A percentile compares a stretch with the other conserved stretches of the same genome.
phyloP scores from a whole-genome alignment of 1,139 yeast genomes.

The Chernovozyma sophiae-reginae region DNA sequence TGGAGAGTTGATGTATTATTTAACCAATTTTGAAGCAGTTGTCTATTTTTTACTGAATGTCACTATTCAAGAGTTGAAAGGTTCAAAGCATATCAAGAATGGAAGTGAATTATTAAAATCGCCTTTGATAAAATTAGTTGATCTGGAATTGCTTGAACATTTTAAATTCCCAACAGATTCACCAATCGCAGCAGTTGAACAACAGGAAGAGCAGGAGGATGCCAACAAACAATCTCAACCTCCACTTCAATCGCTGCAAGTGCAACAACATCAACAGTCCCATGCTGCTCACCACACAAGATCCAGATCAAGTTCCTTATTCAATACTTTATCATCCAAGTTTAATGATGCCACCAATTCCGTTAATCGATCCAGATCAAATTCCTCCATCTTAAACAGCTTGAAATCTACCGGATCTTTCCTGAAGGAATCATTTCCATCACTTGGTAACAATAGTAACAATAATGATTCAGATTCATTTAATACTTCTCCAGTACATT shows the following conservation, averaged over 20 bases:
- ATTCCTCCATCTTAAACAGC: conserved; percentile 22
- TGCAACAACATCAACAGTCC: background rate
- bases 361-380: conserved; percentile 28
- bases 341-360: conserved; percentile 22
- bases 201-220: background rate
- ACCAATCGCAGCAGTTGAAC: conserved; percentile 10
- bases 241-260: background rate
- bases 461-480: conserved; percentile 9
- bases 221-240: background rate
- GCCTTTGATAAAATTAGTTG: conserved; percentile 26
- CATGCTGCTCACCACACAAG: background rate
- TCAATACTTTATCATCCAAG: conserved; percentile 32
- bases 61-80: conserved; percentile 27
- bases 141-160: conserved; percentile 27
- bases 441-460: conserved; percentile 7
- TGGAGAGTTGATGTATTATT: conserved; percentile 38
- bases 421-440: conserved; percentile 26
- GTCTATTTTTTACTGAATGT: conserved; percentile 36
- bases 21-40: conserved; percentile 44
- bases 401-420: conserved; percentile 16
- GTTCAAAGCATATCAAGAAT: conserved; percentile 11
- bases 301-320: conserved; percentile 37
- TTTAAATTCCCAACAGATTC: conserved; percentile 29
- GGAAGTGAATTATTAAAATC: conserved; percentile 13
- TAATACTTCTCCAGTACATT: conserved; percentile 9